Percentiles rank a stretch among this genome's conserved stretches.
phyloP scores from a whole-genome alignment of 371 early-diverging fungal genomes.

The Mucor sp. region DNA sequence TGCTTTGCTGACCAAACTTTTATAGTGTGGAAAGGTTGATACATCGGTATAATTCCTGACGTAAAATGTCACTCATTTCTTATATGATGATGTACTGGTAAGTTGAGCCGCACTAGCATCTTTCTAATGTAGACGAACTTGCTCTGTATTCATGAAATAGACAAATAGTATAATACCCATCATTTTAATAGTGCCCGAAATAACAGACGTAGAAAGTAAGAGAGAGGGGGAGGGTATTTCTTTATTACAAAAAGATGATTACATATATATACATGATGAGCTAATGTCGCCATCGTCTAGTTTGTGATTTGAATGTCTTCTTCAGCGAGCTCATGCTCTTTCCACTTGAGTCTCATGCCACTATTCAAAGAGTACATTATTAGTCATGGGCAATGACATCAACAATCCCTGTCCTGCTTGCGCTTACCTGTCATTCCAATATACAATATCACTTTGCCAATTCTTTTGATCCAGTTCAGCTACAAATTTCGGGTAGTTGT shows the following conservation, averaged over 20 bases:
- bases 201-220: too few species aligned
- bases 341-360: conserved; percentile 16
- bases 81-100: too few species aligned
- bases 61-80: too few species aligned
- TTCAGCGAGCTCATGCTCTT: conserved; percentile 8
- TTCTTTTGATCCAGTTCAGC: conserved; percentile 54
- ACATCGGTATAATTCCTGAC: too few species aligned
- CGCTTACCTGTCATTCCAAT: conserved; percentile 60
- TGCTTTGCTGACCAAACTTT: too few species aligned
- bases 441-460: conserved; percentile 66
- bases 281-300: neutral
- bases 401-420: neutral
- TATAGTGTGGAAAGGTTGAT: too few species aligned
- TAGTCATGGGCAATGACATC: neutral
- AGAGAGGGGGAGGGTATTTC: neutral
- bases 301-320: conserved; percentile 2
- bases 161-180: too few species aligned
- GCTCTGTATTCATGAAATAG: too few species aligned
- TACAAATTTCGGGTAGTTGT: conserved; percentile 48
- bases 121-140: too few species aligned
- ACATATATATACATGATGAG: neutral
- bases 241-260: neutral
- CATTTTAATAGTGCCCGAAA: too few species aligned
- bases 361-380: neutral
- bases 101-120: too few species aligned